These are phyloP conservation scores for Syzygium malaccense DNA, from an alignment of 441 rosid species.

Conservation along the genomic window DNA sequence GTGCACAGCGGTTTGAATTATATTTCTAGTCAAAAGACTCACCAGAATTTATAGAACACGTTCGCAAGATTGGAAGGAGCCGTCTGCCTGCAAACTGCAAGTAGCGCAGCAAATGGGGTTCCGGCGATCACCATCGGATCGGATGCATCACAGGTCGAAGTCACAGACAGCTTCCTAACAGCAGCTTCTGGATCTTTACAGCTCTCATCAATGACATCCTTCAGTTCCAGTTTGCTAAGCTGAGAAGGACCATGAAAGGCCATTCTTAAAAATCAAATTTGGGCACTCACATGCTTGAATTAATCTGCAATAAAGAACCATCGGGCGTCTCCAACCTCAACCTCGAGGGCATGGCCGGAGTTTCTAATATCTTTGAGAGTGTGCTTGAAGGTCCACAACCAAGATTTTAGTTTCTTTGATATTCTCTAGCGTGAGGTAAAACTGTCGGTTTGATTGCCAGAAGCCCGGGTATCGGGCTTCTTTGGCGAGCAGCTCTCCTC, in stretches of 20 bases:
- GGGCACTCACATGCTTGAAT: slow-evolving; percentile 20
- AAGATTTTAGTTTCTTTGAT: slow-evolving; percentile 44
- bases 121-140: slow-evolving; percentile 20
- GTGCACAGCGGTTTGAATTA: background rate
- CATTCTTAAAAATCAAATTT: slow-evolving; percentile 15
- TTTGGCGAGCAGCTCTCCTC: slow-evolving; percentile 99
- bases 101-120: slow-evolving; percentile 50
- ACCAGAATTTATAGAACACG: slow-evolving; percentile 41
- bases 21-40: slow-evolving; percentile 5
- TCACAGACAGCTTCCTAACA: slow-evolving; percentile 58
- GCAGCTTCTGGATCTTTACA: slow-evolving; percentile 47
- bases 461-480: slow-evolving; percentile 49
- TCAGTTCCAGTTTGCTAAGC: slow-evolving; percentile 8
- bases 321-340: slow-evolving; percentile 35
- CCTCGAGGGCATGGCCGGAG: slow-evolving; percentile 28
- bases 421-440: slow-evolving; percentile 56
- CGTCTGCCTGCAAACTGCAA: slow-evolving; percentile 62
- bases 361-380: slow-evolving; percentile 69
- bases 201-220: slow-evolving; percentile 9
- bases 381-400: slow-evolving; percentile 63
- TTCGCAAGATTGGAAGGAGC: slow-evolving; percentile 54
- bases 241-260: slow-evolving; percentile 9
- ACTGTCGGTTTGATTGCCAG: slow-evolving; percentile 31
- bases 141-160: slow-evolving; percentile 32
- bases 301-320: slow-evolving; percentile 14